phyloP scores from a whole-genome alignment of 495 filamentous ascomycete species.

The Trichoderma orchidacearum region DNA sequence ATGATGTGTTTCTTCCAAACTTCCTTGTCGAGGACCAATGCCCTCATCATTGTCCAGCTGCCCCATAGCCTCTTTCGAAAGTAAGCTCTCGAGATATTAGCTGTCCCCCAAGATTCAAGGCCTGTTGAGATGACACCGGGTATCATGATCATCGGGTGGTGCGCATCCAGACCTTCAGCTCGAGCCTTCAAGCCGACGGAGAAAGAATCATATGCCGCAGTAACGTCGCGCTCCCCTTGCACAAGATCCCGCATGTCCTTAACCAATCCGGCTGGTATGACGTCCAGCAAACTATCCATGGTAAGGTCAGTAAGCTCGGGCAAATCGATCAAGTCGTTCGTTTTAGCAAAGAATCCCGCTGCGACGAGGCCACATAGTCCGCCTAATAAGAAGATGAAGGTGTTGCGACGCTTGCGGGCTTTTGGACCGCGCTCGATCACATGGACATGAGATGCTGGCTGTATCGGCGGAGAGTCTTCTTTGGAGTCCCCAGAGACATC shows the following conservation, averaged over 20 bases:
- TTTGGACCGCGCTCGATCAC: conserved; percentile 28
- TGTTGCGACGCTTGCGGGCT: conserved; percentile 53
- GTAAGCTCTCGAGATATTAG: conserved; percentile 65
- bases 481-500: neutral
- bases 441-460: conserved; percentile 15
- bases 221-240: conserved; percentile 71
- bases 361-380: conserved; percentile 70
- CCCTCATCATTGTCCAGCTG: conserved; percentile 96
- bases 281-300: conserved; percentile 69
- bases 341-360: conserved; percentile 73
- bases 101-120: conserved; percentile 90
- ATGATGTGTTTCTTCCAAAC: conserved; percentile 94
- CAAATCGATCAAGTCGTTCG: conserved; percentile 71
- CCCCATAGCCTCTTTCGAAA: conserved; percentile 93
- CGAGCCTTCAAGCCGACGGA: conserved; percentile 70
- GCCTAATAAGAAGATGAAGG: conserved; percentile 70
- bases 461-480: neutral
- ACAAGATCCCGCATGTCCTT: conserved; percentile 73
- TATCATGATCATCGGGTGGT: conserved; percentile 90
- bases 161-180: conserved; percentile 66
- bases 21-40: conserved; percentile 82
- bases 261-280: conserved; percentile 67
- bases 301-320: conserved; percentile 70
- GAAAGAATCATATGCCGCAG: conserved; percentile 82
- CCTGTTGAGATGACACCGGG: conserved; percentile 96